Evolutionary conservation across 2,329 filamentous ascomycete genomes (phyloP).

Genomic region (Hypoxylon sp.): DNA sequence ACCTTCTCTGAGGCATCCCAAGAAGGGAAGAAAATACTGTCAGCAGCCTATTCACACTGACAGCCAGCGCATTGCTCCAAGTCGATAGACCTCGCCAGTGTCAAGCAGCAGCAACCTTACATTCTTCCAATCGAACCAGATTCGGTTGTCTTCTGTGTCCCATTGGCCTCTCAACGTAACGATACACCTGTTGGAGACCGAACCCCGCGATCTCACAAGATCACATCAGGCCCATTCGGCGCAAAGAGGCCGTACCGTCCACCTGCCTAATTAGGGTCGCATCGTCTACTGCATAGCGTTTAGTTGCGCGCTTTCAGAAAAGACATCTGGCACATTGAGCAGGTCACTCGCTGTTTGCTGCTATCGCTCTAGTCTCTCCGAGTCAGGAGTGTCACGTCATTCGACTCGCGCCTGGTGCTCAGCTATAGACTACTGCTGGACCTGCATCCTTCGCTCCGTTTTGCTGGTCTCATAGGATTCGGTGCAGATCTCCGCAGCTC

Average conservation of each 20-base stretch:
- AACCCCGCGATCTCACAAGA: constrained; percentile 37
- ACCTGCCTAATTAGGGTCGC: constrained; percentile 47
- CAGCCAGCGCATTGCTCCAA: constrained; percentile 20
- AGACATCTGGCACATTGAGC: constrained; percentile 24
- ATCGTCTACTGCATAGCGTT: constrained; percentile 38
- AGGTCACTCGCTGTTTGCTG: constrained; percentile 18
- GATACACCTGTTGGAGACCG: constrained; percentile 28
- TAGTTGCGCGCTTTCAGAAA: constrained; percentile 27
- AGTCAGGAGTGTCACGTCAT: constrained; percentile 32
- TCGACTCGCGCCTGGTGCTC: constrained; percentile 26
- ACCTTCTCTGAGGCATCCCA: constrained; percentile 23
- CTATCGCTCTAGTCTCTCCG: constrained; percentile 27
- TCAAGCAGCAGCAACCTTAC: constrained; percentile 26
- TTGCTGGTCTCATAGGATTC: constrained; percentile 16
- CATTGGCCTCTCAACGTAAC: constrained; percentile 39
- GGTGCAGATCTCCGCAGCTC: constrained; percentile 4
- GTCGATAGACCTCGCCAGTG: constrained; percentile 4
- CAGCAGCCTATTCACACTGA: constrained; percentile 2
- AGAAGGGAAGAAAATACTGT: constrained; percentile 21
- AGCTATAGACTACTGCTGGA: constrained; percentile 20
- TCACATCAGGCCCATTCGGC: constrained; percentile 42
- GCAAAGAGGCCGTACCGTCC: constrained; percentile 34
- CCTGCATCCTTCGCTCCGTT: constrained; percentile 9
- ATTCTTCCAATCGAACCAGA: constrained; percentile 19
- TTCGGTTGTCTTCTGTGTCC: constrained; percentile 10